Base-by-base conservation (phyloP, 2,329 filamentous ascomycete genomes). In the Amauroascus verrucosus region DNA sequence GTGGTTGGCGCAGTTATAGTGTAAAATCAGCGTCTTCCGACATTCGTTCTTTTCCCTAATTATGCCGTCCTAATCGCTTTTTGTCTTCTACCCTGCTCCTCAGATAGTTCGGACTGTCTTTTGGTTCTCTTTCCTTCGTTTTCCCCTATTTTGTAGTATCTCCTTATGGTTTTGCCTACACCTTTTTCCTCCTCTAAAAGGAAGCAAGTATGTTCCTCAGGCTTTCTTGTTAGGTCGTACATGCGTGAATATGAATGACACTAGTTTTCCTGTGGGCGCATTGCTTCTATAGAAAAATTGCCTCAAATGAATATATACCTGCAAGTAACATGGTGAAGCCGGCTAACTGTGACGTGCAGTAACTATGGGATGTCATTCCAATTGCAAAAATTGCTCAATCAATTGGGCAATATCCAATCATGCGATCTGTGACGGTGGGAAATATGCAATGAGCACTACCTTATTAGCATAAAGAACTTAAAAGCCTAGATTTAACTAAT, bases 241-340 rank as follows among this genome's bases (percentile, higher is more conserved):
- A 38, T 52, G 32, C 28, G 16, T 46, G 50, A 45, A 37, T 37
- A 26, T 46, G 50, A 52, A 46, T 52, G 40, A 52, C 46, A 40
- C 28, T 30, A 51, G 5, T 51, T 35, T 28, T 16, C 48, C 11
- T 24, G 22, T 9, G 24, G 24, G 33, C 32, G 6, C 30, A 35
- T 47, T 41, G 38, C 38, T 6, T 22, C 14, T 14, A 38, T 38
- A 14, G 6, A 18, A 14, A 35, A 14, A 32, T 35, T 14, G n/a
- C n/a, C n/a, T n/a, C n/a, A n/a, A n/a, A n/a, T n/a, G n/a, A n/a
- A n/a, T n/a, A n/a, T n/a, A n/a, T n/a, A n/a, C n/a, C n/a, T n/a
- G n/a, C n/a, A n/a, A 35, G 13, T 35, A 35, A 14, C 33, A 14
- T 35, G 7, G 4, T 35, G 33, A 14, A 7, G n/a, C 33, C n/a